These are phyloP conservation scores for Coffea humblotiana DNA, from an alignment of 305 asterid species.

Conservation along the genomic window DNA sequence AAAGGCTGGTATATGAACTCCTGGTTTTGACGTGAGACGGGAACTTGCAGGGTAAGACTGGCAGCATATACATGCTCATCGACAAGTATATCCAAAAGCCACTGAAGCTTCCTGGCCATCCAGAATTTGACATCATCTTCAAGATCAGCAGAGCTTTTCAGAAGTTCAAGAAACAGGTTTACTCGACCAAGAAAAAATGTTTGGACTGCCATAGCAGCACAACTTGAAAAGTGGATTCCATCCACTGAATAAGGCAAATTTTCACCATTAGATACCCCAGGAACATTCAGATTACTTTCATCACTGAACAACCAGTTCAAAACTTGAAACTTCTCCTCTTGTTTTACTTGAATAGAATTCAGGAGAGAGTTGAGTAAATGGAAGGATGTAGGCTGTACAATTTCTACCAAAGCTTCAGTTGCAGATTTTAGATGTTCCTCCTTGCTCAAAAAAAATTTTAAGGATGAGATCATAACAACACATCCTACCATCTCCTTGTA, in stretches of 20 bases:
- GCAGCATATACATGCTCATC: constrained; percentile 68
- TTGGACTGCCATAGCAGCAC: constrained; percentile 47
- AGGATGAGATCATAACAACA: constrained; percentile 66
- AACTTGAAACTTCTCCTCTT: constrained; percentile 61
- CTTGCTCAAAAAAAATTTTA: constrained; percentile 65
- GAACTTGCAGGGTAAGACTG: constrained; percentile 53
- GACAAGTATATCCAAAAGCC: constrained; percentile 71
- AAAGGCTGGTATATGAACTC: constrained; percentile 59
- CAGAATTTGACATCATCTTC: constrained; percentile 66
- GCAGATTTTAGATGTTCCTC: constrained; percentile 59
- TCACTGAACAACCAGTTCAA: constrained; percentile 71
- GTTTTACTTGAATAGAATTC: constrained; percentile 63
- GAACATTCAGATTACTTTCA: constrained; percentile 32
- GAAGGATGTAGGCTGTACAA: constrained; percentile 81
- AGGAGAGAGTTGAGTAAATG: constrained; percentile 80
- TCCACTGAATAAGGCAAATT: constrained; percentile 31
- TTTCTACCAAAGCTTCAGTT: constrained; percentile 65
- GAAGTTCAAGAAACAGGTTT: constrained; percentile 59
- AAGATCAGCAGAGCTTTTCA: constrained; percentile 63
- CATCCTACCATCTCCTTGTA: constrained; percentile 69
- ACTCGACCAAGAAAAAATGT: constrained; percentile 58
- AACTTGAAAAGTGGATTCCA: constrained; percentile 42
- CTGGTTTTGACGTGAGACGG: constrained; percentile 45
- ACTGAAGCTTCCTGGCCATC: constrained; percentile 74
- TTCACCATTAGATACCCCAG: constrained; percentile 19